phyloP scores from a whole-genome alignment of 2,329 filamentous ascomycete genomes.

The Penicillium psychrosexuale region DNA sequence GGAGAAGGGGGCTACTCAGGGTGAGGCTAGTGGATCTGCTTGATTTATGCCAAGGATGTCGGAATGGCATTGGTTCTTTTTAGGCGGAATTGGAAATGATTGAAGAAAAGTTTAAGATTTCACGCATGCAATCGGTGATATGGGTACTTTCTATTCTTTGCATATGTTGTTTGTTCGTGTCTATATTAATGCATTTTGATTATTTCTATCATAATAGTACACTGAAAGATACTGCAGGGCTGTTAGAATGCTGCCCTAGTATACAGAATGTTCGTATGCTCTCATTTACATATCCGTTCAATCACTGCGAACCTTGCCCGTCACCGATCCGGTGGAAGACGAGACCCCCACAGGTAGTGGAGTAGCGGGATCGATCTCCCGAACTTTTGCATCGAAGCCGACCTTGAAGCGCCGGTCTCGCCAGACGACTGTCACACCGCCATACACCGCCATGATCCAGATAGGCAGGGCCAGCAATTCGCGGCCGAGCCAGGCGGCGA shows the following conservation, averaged over 20 bases:
- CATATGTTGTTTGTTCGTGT: constrained; percentile 7
- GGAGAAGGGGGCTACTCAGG: constrained; percentile 32
- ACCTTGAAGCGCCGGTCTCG: constrained; percentile 79
- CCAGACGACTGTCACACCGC: constrained; percentile 87
- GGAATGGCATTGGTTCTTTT: neutral
- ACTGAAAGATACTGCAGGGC: neutral
- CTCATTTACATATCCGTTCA: constrained; percentile 16
- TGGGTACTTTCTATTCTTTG: constrained; percentile 10
- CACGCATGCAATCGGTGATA: constrained; percentile 14
- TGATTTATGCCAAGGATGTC: neutral
- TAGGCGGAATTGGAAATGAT: constrained; percentile 13
- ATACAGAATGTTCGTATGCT: constrained; percentile 7
- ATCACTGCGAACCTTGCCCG: constrained; percentile 20
- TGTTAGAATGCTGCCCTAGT: neutral
- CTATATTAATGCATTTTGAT: constrained; percentile 10
- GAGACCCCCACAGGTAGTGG: constrained; percentile 20
- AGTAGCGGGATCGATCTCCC: constrained; percentile 47
- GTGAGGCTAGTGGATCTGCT: constrained; percentile 20
- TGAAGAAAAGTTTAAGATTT: constrained; percentile 12
- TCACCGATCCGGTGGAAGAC: constrained; percentile 15
- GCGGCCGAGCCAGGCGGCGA: constrained; percentile 77
- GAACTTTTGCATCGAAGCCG: constrained; percentile 77
- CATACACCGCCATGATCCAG: constrained; percentile 84
- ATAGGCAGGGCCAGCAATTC: constrained; percentile 82
- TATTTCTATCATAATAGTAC: neutral